phyloP scores from a whole-genome alignment of 2,329 filamentous ascomycete species.

The Fragosphaeria purpurea region DNA sequence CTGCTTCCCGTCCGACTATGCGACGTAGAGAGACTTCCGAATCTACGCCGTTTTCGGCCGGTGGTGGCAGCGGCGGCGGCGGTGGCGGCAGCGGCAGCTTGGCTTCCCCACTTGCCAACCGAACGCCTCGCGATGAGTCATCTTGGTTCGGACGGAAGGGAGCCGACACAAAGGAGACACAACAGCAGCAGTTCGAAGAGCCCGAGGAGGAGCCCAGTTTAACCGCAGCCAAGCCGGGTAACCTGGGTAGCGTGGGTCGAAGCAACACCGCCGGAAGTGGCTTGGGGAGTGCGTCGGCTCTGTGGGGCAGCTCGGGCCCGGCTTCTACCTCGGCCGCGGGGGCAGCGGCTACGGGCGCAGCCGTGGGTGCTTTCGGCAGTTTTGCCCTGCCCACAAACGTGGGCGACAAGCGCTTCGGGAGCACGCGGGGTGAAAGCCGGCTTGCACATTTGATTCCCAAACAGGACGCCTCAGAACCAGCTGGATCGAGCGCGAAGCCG shows the following conservation, averaged over 20 bases:
- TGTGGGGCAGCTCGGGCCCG: slow-evolving; percentile 36
- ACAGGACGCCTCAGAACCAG: slow-evolving; percentile 16
- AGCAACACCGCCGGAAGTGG: slow-evolving; percentile 43
- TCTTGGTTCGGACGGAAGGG: slow-evolving; percentile 48
- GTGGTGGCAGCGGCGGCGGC: slow-evolving; percentile 24
- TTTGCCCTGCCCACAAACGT: slow-evolving; percentile 61
- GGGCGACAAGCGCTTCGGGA: slow-evolving; percentile 65
- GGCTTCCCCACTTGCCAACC: slow-evolving; percentile 50
- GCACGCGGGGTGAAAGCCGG: slow-evolving; percentile 64
- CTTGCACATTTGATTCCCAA: slow-evolving; percentile 70
- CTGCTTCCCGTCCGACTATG: slow-evolving; percentile 58
- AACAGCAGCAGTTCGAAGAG: slow-evolving; percentile 40
- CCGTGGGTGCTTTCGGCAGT: slow-evolving; percentile 80
- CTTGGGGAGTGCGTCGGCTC: slow-evolving; percentile 31
- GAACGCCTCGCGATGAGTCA: slow-evolving; percentile 53
- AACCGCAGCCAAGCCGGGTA: slow-evolving; percentile 20
- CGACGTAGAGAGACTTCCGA: slow-evolving; percentile 76
- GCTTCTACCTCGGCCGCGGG: slow-evolving; percentile 49
- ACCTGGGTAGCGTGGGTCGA: slow-evolving; percentile 41
- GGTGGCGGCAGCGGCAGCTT: slow-evolving; percentile 29
- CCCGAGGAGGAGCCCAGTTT: slow-evolving; percentile 36
- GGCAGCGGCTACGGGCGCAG: slow-evolving; percentile 51
- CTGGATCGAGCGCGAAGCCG: not conserved
- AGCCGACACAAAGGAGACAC: slow-evolving; percentile 41
- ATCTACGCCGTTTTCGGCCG: slow-evolving; percentile 47